Conservation (phyloP, 2,329 filamentous ascomycete species). For the Pleurostoma richardsiae region DNA sequence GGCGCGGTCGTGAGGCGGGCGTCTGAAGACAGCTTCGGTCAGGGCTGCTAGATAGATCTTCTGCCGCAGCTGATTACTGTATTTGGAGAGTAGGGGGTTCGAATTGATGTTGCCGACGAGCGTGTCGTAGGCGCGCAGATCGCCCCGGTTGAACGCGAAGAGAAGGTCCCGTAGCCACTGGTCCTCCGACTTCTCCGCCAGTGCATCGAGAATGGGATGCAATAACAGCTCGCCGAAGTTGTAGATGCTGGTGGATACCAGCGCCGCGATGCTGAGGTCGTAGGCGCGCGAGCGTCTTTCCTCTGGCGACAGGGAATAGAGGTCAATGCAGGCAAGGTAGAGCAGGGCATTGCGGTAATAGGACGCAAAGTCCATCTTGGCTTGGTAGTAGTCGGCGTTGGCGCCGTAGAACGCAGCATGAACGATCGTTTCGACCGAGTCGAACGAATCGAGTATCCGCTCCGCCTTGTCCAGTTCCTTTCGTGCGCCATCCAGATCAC, state of each 20-base stretch:
- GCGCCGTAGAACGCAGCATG: slow-evolving; percentile 95
- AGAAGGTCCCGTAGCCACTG: slow-evolving; percentile 93
- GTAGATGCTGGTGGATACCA: slow-evolving; percentile 94
- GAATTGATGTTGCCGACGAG: slow-evolving; percentile 76
- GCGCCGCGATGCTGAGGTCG: slow-evolving; percentile 85
- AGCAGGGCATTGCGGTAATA: slow-evolving; percentile 98
- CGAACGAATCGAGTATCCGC: slow-evolving; percentile 82
- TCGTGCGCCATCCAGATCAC: slow-evolving; percentile 75
- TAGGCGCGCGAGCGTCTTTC: slow-evolving; percentile 84
- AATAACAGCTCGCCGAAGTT: slow-evolving; percentile 99
- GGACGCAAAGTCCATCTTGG: slow-evolving; percentile 86
- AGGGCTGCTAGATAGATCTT: slow-evolving; percentile 97
- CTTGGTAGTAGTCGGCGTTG: slow-evolving; percentile 92
- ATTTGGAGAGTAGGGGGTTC: slow-evolving; percentile 72
- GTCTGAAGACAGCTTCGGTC: slow-evolving; percentile 93
- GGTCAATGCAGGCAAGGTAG: slow-evolving; percentile 92
- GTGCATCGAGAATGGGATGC: slow-evolving; percentile 87
- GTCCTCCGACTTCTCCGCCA: slow-evolving; percentile 64
- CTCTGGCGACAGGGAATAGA: slow-evolving; percentile 64
- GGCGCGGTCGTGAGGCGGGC: slow-evolving; percentile 89
- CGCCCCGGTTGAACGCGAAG: slow-evolving; percentile 95
- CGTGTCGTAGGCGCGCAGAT: slow-evolving; percentile 80
- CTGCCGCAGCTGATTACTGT: slow-evolving; percentile 82
- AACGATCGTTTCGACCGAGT: slow-evolving; percentile 91
- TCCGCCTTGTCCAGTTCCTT: slow-evolving; percentile 85